Conservation (phyloP, 1,284 basidiomycete genomes). For the Pyrrhoderma noxium region DNA sequence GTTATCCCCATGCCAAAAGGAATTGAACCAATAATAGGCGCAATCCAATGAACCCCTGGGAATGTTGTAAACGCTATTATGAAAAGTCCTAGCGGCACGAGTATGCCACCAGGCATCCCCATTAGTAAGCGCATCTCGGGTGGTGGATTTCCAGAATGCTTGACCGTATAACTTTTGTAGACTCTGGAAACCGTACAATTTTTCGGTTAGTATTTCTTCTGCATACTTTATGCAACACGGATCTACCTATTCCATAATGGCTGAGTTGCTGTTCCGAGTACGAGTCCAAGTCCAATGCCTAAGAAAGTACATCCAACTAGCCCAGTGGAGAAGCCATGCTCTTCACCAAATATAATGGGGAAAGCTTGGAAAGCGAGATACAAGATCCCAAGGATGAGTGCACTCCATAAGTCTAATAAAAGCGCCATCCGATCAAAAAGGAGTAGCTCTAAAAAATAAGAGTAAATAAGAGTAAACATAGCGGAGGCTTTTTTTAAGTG, state of each 20-base stretch:
- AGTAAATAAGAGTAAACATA: not conserved
- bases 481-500: conserved; percentile 25
- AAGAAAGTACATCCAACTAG: conserved; percentile 61
- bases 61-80: conserved; percentile 72
- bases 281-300: conserved; percentile 65
- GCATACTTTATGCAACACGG: too few species aligned
- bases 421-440: conserved; percentile 70
- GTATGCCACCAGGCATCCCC: conserved; percentile 60
- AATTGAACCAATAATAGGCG: conserved; percentile 49
- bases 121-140: conserved; percentile 64
- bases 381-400: conserved; percentile 65
- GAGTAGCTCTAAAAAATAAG: conserved; percentile 47
- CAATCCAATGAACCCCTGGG: conserved; percentile 62
- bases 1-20: conserved; percentile 55
- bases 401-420: conserved; percentile 52
- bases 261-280: conserved; percentile 45
- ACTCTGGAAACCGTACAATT: conserved; percentile 20
- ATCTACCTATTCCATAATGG: conserved; percentile 58
- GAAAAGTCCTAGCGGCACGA: conserved; percentile 62
- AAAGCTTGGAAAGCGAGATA: conserved; percentile 71
- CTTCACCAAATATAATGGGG: conserved; percentile 55
- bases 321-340: conserved; percentile 55
- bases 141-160: conserved; percentile 44
- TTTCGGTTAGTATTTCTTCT: too few species aligned
- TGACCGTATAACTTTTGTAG: conserved; percentile 26